Evolutionary conservation across 1,284 basidiomycete species (phyloP), one percentile per base, ranked within the genome.

Genomic region (Cystobasidium slooffiae): DNA sequence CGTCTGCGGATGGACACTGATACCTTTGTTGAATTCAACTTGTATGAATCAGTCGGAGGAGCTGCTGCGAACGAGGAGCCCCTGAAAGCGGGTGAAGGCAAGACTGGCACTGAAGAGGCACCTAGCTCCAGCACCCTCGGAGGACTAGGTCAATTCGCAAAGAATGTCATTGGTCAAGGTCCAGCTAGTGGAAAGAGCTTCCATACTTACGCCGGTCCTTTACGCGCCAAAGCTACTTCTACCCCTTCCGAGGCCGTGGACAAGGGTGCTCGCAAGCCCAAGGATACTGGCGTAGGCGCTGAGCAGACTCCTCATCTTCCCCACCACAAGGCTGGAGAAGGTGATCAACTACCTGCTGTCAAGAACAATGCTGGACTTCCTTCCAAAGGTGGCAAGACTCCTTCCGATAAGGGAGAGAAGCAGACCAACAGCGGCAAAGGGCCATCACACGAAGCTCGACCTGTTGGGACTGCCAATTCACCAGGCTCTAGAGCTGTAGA

Each of bases 401-500:
- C 52, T 22, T 43, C 39, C 31, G 66, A 70, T 12, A 73, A 52
- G 31, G 53, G 37, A 22, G 46, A 47, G 16, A 53, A 39, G 41
- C 46, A 22, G 8, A 70, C 58, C 55, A 70, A 62, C 44, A 41
- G 44, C 9, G 68, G 58, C 18, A 59, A 52, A 62, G 68, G 68
- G 3, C 68, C 68, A 31, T 16, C 51, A 41, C 24, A 43, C 16
- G 70, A 73, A 7, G 12, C 4, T 6, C 46, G 70, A 20, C 70
- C 62, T 14, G 47, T 53, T 3, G 70, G 70, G 10, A 73, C 70
- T 14, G 51, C 53, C n/a, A 56, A 37, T 39, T 24, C 70, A 47
- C 70, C 70, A 6, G 70, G 70, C n/a, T 73, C 70, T n/a, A 49
- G 62, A 22, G 70, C 70, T 46, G 63, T 73, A 16, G 70, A 73